Evolutionary conservation across 345 rosid genomes (phyloP), one percentile per base, ranked within the genome.

Genomic region (Cardamine occulta): DNA sequence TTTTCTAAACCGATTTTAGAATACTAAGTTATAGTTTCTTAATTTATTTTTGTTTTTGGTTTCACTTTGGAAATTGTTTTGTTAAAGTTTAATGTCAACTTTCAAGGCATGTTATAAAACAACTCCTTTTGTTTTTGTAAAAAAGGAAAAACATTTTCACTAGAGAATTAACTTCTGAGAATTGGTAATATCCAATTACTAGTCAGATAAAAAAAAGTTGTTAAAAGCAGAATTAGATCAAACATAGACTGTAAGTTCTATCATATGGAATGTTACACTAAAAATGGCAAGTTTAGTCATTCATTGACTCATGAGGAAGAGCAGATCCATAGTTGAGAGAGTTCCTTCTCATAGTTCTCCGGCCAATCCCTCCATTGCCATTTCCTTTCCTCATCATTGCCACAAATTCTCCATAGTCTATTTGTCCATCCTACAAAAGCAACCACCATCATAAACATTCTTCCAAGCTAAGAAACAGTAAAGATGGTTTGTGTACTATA

Each of bases 351-450:
- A 86, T 82, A 40, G 84, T 77, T 83, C 89, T 85, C 79, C 92
- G 82, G 47, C 89, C 86, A 53, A 85, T 74, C 28, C 84, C 88
- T 17, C 77, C 88, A 64, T 74, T 86, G 29, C 88, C 89, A 44
- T 87, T 87, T 63, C 89, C 94, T 79, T 79, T 87, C 84, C 88
- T 81, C 94, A 89, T 89, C 94, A 89, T 89, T 8, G 91, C 89
- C 12, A 85, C 88, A 82, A 89, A 89, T 60, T 89, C 94, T 34
- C 80, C 89, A 70, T 89, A 89, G 72, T 87, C 88, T 72, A 89
- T 89, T 73, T 83, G 86, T 21, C 94, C 94, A 83, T 89, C 94
- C 94, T 89, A 83, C 78, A 69, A 49, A 45, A 61, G 32, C 19
- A 61, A 21, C 31, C n/a, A 37, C 35, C 61, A 54, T 80, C 0